These are phyloP conservation scores for Leccinum olivaceopallidum DNA, from an alignment of 768 basidiomycete genomes.

Conservation along the genomic window DNA sequence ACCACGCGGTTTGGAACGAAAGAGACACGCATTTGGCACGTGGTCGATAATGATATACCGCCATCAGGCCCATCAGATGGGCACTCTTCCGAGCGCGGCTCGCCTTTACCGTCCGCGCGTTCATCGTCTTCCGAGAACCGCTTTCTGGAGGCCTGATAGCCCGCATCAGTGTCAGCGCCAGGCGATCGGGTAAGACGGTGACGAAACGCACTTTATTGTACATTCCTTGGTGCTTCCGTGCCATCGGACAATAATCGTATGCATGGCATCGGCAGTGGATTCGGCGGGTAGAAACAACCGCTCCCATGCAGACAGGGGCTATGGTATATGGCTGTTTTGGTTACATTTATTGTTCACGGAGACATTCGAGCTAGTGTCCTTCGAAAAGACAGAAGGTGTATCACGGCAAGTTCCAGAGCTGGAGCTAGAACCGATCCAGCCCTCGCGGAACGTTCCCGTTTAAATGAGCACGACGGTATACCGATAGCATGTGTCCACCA, in stretches of 20 bases:
- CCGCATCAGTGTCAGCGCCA: not conserved
- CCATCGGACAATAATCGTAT: not conserved
- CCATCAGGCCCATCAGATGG: not conserved
- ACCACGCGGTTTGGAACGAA: not conserved
- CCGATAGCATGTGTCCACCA: conserved; percentile 86
- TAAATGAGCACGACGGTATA: conserved; percentile 86
- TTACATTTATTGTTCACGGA: not conserved
- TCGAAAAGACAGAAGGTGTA: conserved; percentile 86
- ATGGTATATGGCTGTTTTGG: conserved; percentile 4
- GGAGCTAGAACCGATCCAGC: conserved; percentile 45
- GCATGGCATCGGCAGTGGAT: not conserved
- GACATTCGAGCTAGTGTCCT: conserved; percentile 36
- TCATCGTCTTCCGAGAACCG: not conserved
- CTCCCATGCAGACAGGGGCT: conserved; percentile 13
- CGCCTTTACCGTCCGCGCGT: not conserved
- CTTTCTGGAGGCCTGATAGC: not conserved
- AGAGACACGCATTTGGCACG: not conserved
- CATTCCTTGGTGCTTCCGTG: not conserved
- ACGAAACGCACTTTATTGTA: not conserved
- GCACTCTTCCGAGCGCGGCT: not conserved
- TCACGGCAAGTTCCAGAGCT: conserved; percentile 68
- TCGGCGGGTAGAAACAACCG: not conserved
- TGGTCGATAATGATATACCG: not conserved
- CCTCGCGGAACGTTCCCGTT: conserved; percentile 74
- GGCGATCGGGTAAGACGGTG: not conserved